Percentiles rank a stretch among this genome's conserved stretches.
Evolutionary conservation across 2,329 filamentous ascomycete species (phyloP).

Genomic region (Didymella segeticola): DNA sequence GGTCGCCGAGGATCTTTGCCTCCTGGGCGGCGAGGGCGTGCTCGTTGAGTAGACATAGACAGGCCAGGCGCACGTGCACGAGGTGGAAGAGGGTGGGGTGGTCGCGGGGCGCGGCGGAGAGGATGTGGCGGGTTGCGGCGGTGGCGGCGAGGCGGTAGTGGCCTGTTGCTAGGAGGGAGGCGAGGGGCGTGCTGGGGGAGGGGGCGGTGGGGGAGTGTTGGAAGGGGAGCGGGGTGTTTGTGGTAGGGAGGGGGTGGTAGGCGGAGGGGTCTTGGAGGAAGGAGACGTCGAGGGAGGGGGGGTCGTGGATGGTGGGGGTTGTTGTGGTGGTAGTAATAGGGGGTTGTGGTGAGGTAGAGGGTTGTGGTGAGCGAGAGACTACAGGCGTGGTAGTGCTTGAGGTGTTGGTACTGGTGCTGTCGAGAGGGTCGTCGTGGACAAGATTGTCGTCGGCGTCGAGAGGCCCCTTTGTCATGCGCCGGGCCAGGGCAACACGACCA

Average conservation of each 20-base stretch:
- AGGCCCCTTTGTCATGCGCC: conserved; percentile 78
- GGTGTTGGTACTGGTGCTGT: not conserved
- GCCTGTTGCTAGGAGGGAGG: conserved; percentile 71
- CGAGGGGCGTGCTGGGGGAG: conserved; percentile 65
- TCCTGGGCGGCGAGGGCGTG: conserved; percentile 64
- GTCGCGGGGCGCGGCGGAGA: conserved; percentile 62
- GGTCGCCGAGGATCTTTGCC: conserved; percentile 67
- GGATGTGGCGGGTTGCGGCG: conserved; percentile 68
- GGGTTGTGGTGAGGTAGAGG: too few relatives aligned
- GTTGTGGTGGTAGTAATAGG: too few relatives aligned
- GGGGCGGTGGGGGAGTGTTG: conserved; percentile 72
- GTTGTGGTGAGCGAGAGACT: conserved; percentile 42
- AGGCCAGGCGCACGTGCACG: conserved; percentile 81
- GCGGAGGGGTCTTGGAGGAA: conserved; percentile 81
- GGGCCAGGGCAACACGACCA: conserved; percentile 62
- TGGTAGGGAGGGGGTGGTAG: conserved; percentile 78
- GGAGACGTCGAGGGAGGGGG: conserved; percentile 14
- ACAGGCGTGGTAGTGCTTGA: too few relatives aligned
- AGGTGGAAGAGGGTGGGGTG: conserved; percentile 74
- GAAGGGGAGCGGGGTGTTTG: conserved; percentile 71
- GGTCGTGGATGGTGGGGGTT: not conserved
- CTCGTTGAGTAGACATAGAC: conserved; percentile 79
- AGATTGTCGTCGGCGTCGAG: conserved; percentile 65
- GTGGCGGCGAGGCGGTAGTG: conserved; percentile 83
- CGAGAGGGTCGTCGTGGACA: conserved; percentile 3